A percentile compares a stretch with the other conserved stretches of the same genome.
Evolutionary conservation across 495 filamentous ascomycete genomes (phyloP).

Genomic region (Xylaria nigripes): DNA sequence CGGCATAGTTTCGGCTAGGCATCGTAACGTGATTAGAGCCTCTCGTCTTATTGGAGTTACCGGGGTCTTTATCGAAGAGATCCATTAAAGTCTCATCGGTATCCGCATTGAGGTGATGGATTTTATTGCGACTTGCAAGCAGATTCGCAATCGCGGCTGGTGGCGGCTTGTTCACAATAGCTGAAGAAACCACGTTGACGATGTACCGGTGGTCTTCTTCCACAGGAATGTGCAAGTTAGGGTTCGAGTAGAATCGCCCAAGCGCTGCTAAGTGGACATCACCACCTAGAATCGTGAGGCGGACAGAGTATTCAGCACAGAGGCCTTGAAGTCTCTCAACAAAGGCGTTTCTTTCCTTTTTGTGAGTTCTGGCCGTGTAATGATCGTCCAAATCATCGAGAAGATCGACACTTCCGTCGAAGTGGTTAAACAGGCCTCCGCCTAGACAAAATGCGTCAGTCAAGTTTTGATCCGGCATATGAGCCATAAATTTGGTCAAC

Average conservation of each 20-base stretch:
- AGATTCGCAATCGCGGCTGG: constrained; percentile 82
- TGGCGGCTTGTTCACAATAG: constrained; percentile 90
- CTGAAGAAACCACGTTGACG: constrained; percentile 82
- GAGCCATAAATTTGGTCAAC: background rate
- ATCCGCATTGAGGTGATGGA: constrained; percentile 77
- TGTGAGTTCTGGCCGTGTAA: constrained; percentile 88
- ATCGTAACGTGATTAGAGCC: constrained; percentile 74
- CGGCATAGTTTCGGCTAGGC: constrained; percentile 83
- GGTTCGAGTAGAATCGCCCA: constrained; percentile 89
- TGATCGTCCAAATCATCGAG: constrained; percentile 93
- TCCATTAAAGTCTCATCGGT: constrained; percentile 86
- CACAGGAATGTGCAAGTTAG: constrained; percentile 64
- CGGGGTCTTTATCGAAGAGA: constrained; percentile 78
- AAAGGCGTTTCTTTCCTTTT: constrained; percentile 70
- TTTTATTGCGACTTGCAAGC: constrained; percentile 76
- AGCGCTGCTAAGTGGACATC: constrained; percentile 92
- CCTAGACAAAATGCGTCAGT: constrained; percentile 29
- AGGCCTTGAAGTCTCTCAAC: constrained; percentile 67
- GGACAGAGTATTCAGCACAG: constrained; percentile 60
- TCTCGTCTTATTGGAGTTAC: constrained; percentile 56
- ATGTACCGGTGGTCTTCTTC: constrained; percentile 92
- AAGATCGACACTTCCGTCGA: constrained; percentile 83
- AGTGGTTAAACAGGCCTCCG: constrained; percentile 82
- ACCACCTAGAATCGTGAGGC: constrained; percentile 79
- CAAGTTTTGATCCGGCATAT: background rate